A percentile compares a stretch with the other conserved stretches of the same genome.
Evolutionary conservation across 2,329 filamentous ascomycete genomes (phyloP).

Genomic region (Penicillium occitanis): DNA sequence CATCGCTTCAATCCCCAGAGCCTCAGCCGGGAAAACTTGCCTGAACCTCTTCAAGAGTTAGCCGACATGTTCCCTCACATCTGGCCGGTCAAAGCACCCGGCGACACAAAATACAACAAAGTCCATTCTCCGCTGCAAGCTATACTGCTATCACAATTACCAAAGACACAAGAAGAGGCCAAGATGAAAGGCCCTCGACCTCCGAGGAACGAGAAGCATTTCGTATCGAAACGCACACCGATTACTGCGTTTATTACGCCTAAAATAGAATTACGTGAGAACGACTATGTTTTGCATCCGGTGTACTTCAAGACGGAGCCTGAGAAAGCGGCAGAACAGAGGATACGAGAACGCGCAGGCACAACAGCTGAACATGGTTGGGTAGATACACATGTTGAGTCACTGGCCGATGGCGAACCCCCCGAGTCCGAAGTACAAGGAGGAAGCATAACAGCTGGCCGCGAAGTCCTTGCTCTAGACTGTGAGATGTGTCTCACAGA

Average conservation of each 20-base stretch:
- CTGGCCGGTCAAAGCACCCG: slow-evolving; percentile 85
- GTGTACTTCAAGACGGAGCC: slow-evolving; percentile 62
- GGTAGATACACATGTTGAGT: slow-evolving; percentile 73
- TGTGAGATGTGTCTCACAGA: slow-evolving; percentile 97
- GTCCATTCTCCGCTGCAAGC: slow-evolving; percentile 85
- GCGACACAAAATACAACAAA: slow-evolving; percentile 75
- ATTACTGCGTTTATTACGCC: slow-evolving; percentile 76
- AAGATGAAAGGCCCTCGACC: slow-evolving; percentile 59
- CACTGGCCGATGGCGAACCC: slow-evolving; percentile 65
- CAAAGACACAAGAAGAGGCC: slow-evolving; percentile 69
- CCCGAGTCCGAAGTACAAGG: slow-evolving; percentile 70
- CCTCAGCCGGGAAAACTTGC: slow-evolving; percentile 34
- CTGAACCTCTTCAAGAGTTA: slow-evolving; percentile 62
- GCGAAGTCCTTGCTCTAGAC: slow-evolving; percentile 77
- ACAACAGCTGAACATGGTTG: slow-evolving; percentile 65
- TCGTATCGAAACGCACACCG: slow-evolving; percentile 73
- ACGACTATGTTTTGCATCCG: slow-evolving; percentile 82
- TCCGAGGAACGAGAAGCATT: slow-evolving; percentile 63
- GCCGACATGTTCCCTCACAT: slow-evolving; percentile 81
- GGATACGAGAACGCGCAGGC: slow-evolving; percentile 52
- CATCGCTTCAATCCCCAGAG: slow-evolving; percentile 36
- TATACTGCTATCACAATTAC: slow-evolving; percentile 73
- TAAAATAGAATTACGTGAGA: slow-evolving; percentile 72
- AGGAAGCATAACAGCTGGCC: slow-evolving; percentile 80
- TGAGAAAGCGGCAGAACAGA: slow-evolving; percentile 55